Percentiles rank a stretch among this genome's conserved stretches.
Evolutionary conservation across 129 eudicot species (phyloP).

Genomic region (Arctium lappa): DNA sequence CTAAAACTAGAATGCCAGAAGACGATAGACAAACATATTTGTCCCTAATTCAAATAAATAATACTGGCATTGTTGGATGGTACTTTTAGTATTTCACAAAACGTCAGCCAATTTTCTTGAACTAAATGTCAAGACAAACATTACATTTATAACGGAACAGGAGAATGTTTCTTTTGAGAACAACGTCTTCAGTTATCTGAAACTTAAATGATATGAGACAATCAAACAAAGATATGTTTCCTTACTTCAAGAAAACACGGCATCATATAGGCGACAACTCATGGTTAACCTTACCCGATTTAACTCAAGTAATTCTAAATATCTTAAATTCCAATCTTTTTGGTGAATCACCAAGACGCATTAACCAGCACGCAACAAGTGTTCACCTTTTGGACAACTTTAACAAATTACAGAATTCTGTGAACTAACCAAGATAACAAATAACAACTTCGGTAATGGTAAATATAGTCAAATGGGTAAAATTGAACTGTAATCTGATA

Average conservation of each 20-base stretch:
- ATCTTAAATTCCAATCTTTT: not conserved
- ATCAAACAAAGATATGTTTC: not conserved
- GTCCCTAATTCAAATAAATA: not conserved
- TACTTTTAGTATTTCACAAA: not conserved
- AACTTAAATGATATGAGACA: not conserved
- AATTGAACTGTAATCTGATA: slow-evolving; percentile 2
- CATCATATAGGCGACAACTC: not conserved
- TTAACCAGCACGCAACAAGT: not conserved
- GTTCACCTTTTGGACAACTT: not conserved
- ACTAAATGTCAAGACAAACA: not conserved
- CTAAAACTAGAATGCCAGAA: not conserved
- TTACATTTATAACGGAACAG: not conserved
- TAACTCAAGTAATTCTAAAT: not conserved
- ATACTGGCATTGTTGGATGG: not conserved
- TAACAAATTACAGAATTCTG: not conserved
- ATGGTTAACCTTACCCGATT: not conserved
- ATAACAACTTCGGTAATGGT: not conserved
- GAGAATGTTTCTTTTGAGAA: not conserved
- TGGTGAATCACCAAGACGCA: not conserved
- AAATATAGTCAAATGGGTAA: not conserved
- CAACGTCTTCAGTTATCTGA: not conserved
- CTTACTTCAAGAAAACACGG: not conserved
- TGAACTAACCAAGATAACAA: not conserved
- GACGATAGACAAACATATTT: not conserved
- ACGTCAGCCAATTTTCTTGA: not conserved